A percentile compares a stretch with the other conserved stretches of the same genome.
phyloP scores from a whole-genome alignment of 2,329 filamentous ascomycete species.

The Fragosphaeria purpurea region DNA sequence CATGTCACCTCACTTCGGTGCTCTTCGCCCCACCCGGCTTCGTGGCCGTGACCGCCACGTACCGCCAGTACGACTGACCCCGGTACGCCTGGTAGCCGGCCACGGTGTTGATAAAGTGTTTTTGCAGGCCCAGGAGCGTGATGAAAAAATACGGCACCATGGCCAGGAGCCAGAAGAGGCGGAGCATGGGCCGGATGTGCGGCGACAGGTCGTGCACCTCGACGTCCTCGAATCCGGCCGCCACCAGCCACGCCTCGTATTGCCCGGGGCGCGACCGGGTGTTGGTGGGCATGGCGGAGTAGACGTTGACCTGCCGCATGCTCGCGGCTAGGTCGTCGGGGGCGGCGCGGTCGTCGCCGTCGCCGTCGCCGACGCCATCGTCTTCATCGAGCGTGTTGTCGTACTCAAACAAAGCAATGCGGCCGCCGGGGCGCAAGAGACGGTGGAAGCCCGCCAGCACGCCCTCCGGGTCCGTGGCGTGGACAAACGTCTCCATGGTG shows the following conservation, averaged over 20 bases:
- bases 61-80: constrained; percentile 23
- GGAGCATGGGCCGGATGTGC: constrained; percentile 37
- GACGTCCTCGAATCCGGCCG: constrained; percentile 35
- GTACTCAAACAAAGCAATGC: constrained; percentile 36
- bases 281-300: constrained; percentile 36
- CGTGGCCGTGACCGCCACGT: constrained; percentile 25
- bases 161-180: constrained; percentile 36
- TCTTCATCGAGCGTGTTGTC: constrained; percentile 27
- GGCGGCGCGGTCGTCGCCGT: constrained; percentile 6
- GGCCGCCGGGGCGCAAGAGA: constrained; percentile 36
- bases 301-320: constrained; percentile 29
- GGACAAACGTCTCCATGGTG: constrained; percentile 47
- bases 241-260: constrained; percentile 30
- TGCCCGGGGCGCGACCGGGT: constrained; percentile 26
- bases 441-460: constrained; percentile 37
- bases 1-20: not conserved
- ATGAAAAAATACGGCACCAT: constrained; percentile 37
- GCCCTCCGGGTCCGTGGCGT: constrained; percentile 35
- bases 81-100: constrained; percentile 29
- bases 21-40: constrained; percentile 19
- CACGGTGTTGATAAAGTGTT: constrained; percentile 38
- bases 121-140: constrained; percentile 30
- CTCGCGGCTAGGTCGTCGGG: constrained; percentile 20
- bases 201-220: constrained; percentile 32
- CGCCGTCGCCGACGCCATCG: constrained; percentile 1